Evolutionary conservation across 768 basidiomycete genomes (phyloP), one percentile per base, ranked within the genome.

Genomic region (Pleurotus ostreatus): DNA sequence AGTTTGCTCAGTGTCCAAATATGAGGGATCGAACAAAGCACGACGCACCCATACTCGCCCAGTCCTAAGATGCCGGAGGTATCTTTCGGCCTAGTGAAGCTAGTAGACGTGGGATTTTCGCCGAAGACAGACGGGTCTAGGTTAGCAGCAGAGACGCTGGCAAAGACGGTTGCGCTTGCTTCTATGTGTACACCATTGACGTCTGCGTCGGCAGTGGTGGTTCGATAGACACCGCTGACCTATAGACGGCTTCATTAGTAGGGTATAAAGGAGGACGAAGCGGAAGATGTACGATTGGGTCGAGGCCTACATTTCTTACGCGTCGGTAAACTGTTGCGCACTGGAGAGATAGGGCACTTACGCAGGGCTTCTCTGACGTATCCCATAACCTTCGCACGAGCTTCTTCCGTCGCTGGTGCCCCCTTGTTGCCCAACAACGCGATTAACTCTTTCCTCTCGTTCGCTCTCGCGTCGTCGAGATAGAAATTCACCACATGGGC

Each of bases 401-500:
- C 65, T 37, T 70, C 64, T 9, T 34, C 30, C 30, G 30, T 34
- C 30, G 3, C 30, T 4, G 63, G 58, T 5, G 64, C 64, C 15
- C 59, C 51, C n/a, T 65, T 62, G 23, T 60, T 56, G 26, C 69
- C 67, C 25, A 81, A 61, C 15, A 57, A 60, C 1, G 76, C 68
- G 26, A 86, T 73, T 0, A 34, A 11, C 34, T 78, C 71, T 20
- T 68, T 66, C 8, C 75, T 71, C 23, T 71, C 73, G 15, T 65
- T 47, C 55, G 65, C 47, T 59, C 68, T 68, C 41, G 64, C 66
- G 1, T 74, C 71, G 8, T 74, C 70, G 12, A 88, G 69, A 61
- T 82, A 89, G 68, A 81, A 86, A 62, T 86, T 73, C 48, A 89
- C 72, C 20, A 85, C 75, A 54, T 79, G 77, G 2, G 79, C 73